These are phyloP conservation scores for Alternaria tenuissima DNA, from an alignment of 2,329 filamentous ascomycete genomes.

Conservation along the genomic window DNA sequence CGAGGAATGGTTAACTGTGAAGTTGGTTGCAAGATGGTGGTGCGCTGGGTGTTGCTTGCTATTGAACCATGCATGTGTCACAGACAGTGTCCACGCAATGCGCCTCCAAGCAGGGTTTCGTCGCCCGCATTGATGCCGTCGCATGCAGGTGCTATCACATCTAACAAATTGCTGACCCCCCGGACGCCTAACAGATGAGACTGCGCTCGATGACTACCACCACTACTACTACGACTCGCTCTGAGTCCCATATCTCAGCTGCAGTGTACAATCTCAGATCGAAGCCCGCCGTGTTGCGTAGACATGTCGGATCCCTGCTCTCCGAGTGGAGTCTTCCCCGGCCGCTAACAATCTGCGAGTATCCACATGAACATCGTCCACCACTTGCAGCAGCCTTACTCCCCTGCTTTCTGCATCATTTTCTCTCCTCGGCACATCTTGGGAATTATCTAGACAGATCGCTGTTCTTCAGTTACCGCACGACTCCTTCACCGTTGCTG, in stretches of 20 bases:
- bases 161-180: background rate
- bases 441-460: background rate
- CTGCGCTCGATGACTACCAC: background rate
- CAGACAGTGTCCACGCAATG: constrained; percentile 9
- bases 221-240: background rate
- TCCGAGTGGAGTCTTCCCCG: constrained; percentile 22
- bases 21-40: background rate
- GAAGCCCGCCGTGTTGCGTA: background rate
- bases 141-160: constrained; percentile 13
- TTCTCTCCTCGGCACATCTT: constrained; percentile 2
- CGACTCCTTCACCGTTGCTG: constrained; percentile 10
- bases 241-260: background rate
- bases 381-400: constrained; percentile 21
- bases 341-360: constrained; percentile 21
- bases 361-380: constrained; percentile 5
- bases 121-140: constrained; percentile 7
- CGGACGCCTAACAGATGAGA: constrained; percentile 6
- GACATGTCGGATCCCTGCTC: constrained; percentile 8
- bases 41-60: constrained; percentile 2
- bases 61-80: background rate
- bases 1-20: background rate
- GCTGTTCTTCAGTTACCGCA: background rate
- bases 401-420: constrained; percentile 13
- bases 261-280: background rate
- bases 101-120: constrained; percentile 5